Evolutionary conservation across 1,284 basidiomycete genomes (phyloP), one percentile per base, ranked within the genome.

Genomic region (Cerioporus squamosus): DNA sequence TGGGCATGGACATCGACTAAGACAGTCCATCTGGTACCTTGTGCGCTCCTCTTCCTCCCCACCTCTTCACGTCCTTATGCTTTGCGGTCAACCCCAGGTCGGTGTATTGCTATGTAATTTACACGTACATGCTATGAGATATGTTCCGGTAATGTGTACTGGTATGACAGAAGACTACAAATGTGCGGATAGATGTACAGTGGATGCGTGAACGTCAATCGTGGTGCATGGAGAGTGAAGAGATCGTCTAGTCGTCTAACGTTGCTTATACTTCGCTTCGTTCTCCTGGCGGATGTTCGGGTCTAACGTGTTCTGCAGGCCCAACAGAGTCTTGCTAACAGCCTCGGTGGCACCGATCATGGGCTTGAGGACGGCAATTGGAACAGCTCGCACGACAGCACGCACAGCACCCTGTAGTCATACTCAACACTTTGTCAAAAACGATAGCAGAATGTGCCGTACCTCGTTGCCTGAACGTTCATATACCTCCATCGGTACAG

Each of bases 401-500:
- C 88, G 89, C 44, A 96, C 89, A 42, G 95, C 87, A 2, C 95
- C 95, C 94, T 97, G 68, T 24, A 44, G 61, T 45, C 53, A 23
- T 23, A 10, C 8, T 57, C 44, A 64, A 26, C 5, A 38, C 18
- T 44, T 44, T 36, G 31, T 7, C n/a, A 53, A 20, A n/a, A 22
- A 20, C 43, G 39, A 46, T 50, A 44, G 39, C 39, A 51, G 43
- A 40, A 8, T 22, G 42, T 55, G 45, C 14, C 83, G 72, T 67
- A 92, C 95, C 81, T 95, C 91, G 53, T 88, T 91, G 17, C 91
- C 91, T 14, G 92, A 91, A 59, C 91, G 82, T 74, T 99, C 97
- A 68, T 98, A 98, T 17, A 98, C 95, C 73, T 99, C 97, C 95
- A 99, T 98, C 0, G 97, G 97, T 1, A 99, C 94, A 0, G 97